Conservation (phyloP, 148 eudicot species). For the Fagopyrum esculentum region DNA sequence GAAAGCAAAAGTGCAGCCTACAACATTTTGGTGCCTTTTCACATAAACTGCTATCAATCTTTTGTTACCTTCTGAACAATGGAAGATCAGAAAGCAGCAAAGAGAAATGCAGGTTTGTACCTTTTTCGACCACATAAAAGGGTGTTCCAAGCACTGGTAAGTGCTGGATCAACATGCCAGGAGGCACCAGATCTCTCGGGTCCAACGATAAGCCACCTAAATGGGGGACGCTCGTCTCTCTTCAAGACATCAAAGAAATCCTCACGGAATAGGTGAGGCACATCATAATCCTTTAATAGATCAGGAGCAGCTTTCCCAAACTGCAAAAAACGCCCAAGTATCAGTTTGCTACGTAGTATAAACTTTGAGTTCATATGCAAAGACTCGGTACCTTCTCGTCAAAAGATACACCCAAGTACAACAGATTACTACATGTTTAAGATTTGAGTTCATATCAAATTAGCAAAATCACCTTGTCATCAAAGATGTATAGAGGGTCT, state of each 20-base stretch:
- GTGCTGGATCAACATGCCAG: slow-evolving; percentile 99
- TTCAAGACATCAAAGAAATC: slow-evolving; percentile 83
- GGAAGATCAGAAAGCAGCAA: not conserved
- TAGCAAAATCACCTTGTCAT: slow-evolving; percentile 54
- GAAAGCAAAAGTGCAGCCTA: not conserved
- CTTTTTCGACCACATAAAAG: slow-evolving; percentile 87
- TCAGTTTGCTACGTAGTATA: not conserved
- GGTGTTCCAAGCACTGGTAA: slow-evolving; percentile 98
- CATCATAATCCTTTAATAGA: slow-evolving; percentile 76
- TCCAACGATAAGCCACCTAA: slow-evolving; percentile 91
- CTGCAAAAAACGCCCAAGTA: slow-evolving; percentile 31
- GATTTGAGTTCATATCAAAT: not conserved
- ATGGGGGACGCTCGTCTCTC: slow-evolving; percentile 68
- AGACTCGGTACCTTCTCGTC: not conserved
- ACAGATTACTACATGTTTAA: not conserved
- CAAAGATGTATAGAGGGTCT: slow-evolving; percentile 94
- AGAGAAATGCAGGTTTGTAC: slow-evolving; percentile 20
- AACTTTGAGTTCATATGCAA: slow-evolving; percentile 12
- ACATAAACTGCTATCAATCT: not conserved
- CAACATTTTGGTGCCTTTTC: not conserved
- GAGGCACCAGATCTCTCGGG: slow-evolving; percentile 99
- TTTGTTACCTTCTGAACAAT: not conserved
- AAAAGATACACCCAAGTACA: not conserved
- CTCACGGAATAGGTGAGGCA: slow-evolving; percentile 82
- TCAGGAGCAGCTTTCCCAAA: slow-evolving; percentile 84